Evolutionary conservation across 2,329 filamentous ascomycete species (phyloP).

Genomic region (Aspergillus fijiensis): DNA sequence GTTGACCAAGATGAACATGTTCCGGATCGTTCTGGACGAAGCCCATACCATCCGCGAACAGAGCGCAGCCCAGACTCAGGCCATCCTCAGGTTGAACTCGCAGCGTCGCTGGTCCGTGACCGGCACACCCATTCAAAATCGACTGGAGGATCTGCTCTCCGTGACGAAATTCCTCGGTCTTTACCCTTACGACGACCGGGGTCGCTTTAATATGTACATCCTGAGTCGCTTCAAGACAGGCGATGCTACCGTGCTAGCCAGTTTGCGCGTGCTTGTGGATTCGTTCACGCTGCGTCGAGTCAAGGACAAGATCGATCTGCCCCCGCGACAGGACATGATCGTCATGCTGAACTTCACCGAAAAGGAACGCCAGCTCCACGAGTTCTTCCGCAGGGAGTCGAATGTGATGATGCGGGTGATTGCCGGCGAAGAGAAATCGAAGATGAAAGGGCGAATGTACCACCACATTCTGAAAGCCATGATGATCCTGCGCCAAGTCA

Average conservation of each 20-base stretch:
- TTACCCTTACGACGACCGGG: conserved; percentile 77
- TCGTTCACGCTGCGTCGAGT: conserved; percentile 89
- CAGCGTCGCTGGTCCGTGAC: conserved; percentile 94
- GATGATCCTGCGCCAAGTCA: conserved; percentile 82
- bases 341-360: conserved; percentile 72
- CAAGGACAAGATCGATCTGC: conserved; percentile 87
- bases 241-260: conserved; percentile 74
- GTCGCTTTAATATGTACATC: conserved; percentile 75
- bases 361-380: conserved; percentile 75
- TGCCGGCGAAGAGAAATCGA: conserved; percentile 62
- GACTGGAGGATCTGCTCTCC: conserved; percentile 83
- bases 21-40: conserved; percentile 90
- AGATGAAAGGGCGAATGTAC: conserved; percentile 81
- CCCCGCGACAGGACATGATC: conserved; percentile 69
- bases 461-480: conserved; percentile 92
- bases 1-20: conserved; percentile 80
- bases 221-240: conserved; percentile 82
- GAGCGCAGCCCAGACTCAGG: conserved; percentile 76
- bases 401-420: conserved; percentile 77
- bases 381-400: conserved; percentile 79
- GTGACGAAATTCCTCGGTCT: conserved; percentile 82
- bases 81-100: conserved; percentile 75
- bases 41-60: conserved; percentile 92
- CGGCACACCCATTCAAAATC: conserved; percentile 92
- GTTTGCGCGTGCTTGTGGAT: conserved; percentile 84